A percentile compares a stretch with the other conserved stretches of the same genome.
Evolutionary conservation across 371 early-diverging fungal species (phyloP).

Genomic region (Mortierella sp.): DNA sequence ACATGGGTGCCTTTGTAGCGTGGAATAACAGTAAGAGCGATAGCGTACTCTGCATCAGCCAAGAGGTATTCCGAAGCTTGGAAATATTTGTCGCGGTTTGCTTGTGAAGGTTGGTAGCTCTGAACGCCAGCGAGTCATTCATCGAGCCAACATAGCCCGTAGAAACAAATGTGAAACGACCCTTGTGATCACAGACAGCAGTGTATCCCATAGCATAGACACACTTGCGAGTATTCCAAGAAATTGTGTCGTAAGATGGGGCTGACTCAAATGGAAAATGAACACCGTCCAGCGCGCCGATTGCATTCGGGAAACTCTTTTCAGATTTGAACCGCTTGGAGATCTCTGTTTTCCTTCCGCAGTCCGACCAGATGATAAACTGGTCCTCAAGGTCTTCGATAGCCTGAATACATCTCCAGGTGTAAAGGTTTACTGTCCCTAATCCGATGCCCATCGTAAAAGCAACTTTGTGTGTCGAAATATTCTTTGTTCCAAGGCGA

Average conservation of each 20-base stretch:
- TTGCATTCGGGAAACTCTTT: constrained; percentile 8
- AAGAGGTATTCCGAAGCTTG: constrained; percentile 5
- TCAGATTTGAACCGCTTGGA: constrained; percentile 3
- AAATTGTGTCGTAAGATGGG: constrained; percentile 4
- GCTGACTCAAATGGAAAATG: background rate
- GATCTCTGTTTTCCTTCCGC: constrained; percentile 7
- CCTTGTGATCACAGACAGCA: constrained; percentile 15
- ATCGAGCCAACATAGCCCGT: constrained; percentile 15
- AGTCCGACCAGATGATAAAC: constrained; percentile 20
- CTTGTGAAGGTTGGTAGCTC: background rate
- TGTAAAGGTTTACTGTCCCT: constrained; percentile 2
- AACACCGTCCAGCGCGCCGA: constrained; percentile 26
- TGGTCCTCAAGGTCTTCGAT: constrained; percentile 1
- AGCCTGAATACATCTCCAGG: constrained; percentile 17
- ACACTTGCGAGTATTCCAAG: constrained; percentile 8
- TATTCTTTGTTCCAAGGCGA: constrained; percentile 7
- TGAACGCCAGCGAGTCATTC: constrained; percentile 12
- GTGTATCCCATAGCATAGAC: constrained; percentile 13
- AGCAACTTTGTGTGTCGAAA: background rate
- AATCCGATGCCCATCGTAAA: constrained; percentile 7
- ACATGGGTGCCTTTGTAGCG: constrained; percentile 1
- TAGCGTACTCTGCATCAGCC: constrained; percentile 3
- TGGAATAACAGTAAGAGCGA: background rate
- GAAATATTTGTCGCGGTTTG: background rate
- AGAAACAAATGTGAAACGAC: constrained; percentile 2